phyloP scores from a whole-genome alignment of 2,329 filamentous ascomycete genomes.

The Aspergillus uvarum region DNA sequence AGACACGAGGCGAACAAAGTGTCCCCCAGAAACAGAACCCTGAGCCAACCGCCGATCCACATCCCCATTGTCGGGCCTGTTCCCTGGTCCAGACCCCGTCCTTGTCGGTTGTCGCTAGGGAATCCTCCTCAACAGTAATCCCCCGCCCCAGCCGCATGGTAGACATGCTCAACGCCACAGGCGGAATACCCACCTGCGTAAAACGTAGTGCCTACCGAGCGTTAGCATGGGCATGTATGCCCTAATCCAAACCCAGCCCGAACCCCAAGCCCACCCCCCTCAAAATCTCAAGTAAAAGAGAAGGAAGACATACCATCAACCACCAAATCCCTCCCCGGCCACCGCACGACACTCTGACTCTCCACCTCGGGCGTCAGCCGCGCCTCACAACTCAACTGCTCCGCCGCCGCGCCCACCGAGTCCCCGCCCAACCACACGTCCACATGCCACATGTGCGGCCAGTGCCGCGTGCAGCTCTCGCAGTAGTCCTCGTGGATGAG shows the following conservation, averaged over 20 bases:
- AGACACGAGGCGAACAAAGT: not conserved
- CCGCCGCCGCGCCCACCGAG: slow-evolving; percentile 29
- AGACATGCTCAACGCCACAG: slow-evolving; percentile 14
- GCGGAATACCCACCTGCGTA: slow-evolving; percentile 3
- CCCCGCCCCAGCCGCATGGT: not conserved
- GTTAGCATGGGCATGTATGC: not conserved
- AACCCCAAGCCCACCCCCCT: no score
- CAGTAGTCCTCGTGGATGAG: slow-evolving; percentile 40
- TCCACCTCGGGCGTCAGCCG: slow-evolving; percentile 30
- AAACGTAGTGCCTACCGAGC: slow-evolving; percentile 10
- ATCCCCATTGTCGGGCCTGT: not conserved
- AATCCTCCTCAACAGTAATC: slow-evolving; percentile 6
- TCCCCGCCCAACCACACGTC: slow-evolving; percentile 43
- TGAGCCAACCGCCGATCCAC: not conserved
- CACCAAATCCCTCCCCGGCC: slow-evolving; percentile 29
- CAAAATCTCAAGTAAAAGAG: not conserved
- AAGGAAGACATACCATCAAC: slow-evolving; percentile 33
- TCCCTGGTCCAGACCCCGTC: no score
- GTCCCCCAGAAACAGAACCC: not conserved
- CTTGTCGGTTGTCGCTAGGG: no score
- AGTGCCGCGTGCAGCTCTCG: slow-evolving; percentile 32
- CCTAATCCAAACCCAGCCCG: no score
- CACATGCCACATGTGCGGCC: slow-evolving; percentile 30
- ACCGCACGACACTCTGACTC: slow-evolving; percentile 31
- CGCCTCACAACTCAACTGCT: slow-evolving; percentile 40